These are phyloP conservation scores for Atractiella rhizophila DNA, from an alignment of 768 basidiomycete genomes.

Conservation along the genomic window DNA sequence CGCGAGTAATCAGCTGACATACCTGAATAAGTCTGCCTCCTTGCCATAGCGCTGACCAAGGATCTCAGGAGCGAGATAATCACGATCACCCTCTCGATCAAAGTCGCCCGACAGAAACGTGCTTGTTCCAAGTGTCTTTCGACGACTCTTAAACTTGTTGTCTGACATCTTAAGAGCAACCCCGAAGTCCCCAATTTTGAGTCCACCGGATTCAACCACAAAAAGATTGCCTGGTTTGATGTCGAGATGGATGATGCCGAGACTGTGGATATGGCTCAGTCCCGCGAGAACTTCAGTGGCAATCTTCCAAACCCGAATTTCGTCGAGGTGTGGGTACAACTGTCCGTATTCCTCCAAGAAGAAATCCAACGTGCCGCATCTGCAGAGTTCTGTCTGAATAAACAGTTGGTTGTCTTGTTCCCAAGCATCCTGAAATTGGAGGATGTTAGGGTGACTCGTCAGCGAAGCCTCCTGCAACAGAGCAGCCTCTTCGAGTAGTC, in stretches of 20 bases:
- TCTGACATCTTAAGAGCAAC: too few relatives aligned
- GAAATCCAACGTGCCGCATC: constrained; percentile 64
- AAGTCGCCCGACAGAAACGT: constrained; percentile 25
- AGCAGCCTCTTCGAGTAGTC: constrained; percentile 81
- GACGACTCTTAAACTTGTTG: too few relatives aligned
- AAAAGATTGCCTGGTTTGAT: constrained; percentile 94
- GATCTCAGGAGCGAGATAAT: constrained; percentile 90
- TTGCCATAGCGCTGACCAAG: constrained; percentile 72
- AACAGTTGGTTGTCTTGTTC: constrained; percentile 67
- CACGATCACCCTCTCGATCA: constrained; percentile 88
- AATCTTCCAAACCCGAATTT: constrained; percentile 88
- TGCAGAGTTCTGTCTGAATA: constrained; percentile 86
- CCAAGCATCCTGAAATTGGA: constrained; percentile 83
- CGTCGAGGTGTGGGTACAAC: constrained; percentile 54
- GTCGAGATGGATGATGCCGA: constrained; percentile 78
- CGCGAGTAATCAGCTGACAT: constrained; percentile 19
- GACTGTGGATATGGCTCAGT: constrained; percentile 63
- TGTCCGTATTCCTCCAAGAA: constrained; percentile 78
- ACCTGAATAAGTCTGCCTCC: constrained; percentile 94
- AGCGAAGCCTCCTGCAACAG: constrained; percentile 40
- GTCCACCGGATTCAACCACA: constrained; percentile 55
- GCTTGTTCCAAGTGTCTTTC: background rate
- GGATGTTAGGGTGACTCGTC: constrained; percentile 36
- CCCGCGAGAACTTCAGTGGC: constrained; percentile 71
- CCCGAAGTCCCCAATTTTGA: constrained; percentile 96